A percentile compares a stretch with the other conserved stretches of the same genome.
Conservation (phyloP, 139 green algal species). For the Nannochloris sp. region DNA sequence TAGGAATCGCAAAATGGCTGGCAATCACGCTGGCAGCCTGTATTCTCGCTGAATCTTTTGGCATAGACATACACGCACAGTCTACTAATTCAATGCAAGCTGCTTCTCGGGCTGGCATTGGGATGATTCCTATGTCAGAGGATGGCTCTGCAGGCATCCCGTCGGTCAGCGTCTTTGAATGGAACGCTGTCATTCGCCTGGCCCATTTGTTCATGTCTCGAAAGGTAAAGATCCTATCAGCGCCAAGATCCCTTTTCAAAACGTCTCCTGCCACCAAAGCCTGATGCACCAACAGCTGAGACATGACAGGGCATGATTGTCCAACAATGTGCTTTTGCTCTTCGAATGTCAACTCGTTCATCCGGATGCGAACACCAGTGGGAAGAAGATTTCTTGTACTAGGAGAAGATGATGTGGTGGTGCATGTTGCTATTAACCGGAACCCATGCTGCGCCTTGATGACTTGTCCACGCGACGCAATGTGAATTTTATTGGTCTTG, state of each 20-base stretch:
- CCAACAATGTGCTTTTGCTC: constrained; percentile 72
- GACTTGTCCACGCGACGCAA: constrained; percentile 60
- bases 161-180: constrained; percentile 5
- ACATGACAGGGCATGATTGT: constrained; percentile 42
- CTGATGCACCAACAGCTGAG: constrained; percentile 51
- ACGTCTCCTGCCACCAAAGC: constrained; percentile 45
- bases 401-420: constrained; percentile 9
- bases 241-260: constrained; percentile 31
- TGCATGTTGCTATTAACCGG: constrained; percentile 69
- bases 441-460: constrained; percentile 63
- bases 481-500: constrained; percentile 58
- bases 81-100: constrained; percentile 47
- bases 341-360: constrained; percentile 39
- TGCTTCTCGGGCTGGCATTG: constrained; percentile 36
- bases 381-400: no score
- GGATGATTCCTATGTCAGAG: constrained; percentile 4
- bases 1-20: no score
- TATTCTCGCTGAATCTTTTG: neutral
- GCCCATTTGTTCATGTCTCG: constrained; percentile 82
- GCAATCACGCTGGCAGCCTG: no score
- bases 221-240: constrained; percentile 52
- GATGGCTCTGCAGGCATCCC: constrained; percentile 1
- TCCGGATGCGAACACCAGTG: constrained; percentile 59
- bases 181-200: constrained; percentile 43
- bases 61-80: constrained; percentile 35